These are phyloP conservation scores for Aspergillus cejpii DNA, from an alignment of 2,329 filamentous ascomycete species.

Conservation along the genomic window DNA sequence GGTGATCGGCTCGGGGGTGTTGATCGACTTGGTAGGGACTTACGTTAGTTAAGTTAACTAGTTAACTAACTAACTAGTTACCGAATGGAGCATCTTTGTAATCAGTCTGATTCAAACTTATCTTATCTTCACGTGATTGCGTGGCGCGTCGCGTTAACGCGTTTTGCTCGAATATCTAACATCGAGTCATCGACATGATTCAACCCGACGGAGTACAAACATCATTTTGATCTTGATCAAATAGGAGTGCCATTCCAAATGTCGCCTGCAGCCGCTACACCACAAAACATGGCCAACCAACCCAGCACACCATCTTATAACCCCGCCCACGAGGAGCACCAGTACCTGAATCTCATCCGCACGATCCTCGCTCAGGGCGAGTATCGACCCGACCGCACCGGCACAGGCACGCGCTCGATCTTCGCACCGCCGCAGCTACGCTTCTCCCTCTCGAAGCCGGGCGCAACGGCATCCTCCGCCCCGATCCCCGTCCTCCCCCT, in stretches of 20 bases:
- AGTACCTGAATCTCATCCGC: slow-evolving; percentile 85
- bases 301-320: slow-evolving; percentile 18
- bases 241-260: neutral
- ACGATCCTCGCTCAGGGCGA: slow-evolving; percentile 79
- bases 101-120: neutral
- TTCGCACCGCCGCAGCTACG: slow-evolving; percentile 83
- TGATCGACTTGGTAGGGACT: too few relatives aligned
- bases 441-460: slow-evolving; percentile 66
- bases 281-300: neutral
- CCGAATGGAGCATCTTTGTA: neutral
- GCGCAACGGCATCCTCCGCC: slow-evolving; percentile 35
- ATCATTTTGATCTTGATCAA: too few relatives aligned
- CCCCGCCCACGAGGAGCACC: slow-evolving; percentile 71
- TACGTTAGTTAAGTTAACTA: too few relatives aligned
- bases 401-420: slow-evolving; percentile 83
- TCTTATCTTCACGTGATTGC: slow-evolving; percentile 19
- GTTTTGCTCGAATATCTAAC: slow-evolving; percentile 6
- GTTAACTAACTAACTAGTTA: too few relatives aligned
- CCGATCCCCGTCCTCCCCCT: slow-evolving; percentile 69
- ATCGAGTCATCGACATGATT: neutral
- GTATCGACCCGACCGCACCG: slow-evolving; percentile 83
- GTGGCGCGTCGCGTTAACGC: slow-evolving; percentile 25
- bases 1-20: too few relatives aligned
- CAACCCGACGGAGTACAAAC: neutral
- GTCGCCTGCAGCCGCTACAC: neutral